Evolutionary conservation across 2,329 filamentous ascomycete species (phyloP).

Genomic region (Exophiala calicioides): DNA sequence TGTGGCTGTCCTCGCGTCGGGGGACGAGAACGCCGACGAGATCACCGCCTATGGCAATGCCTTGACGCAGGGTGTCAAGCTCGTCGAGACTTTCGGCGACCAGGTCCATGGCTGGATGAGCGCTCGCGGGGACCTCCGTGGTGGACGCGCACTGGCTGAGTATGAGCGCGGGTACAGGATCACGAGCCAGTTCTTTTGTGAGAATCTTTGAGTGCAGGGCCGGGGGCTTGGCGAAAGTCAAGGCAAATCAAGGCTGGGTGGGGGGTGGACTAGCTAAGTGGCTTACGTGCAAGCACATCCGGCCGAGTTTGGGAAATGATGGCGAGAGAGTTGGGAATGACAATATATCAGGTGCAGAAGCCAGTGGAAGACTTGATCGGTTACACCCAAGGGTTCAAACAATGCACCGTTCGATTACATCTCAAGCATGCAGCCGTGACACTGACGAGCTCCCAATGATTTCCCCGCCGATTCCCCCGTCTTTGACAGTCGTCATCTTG

Average conservation of each 20-base stretch:
- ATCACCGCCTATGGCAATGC: neutral
- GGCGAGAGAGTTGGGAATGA: no score
- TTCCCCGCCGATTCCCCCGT: slow-evolving; percentile 6
- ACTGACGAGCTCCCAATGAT: slow-evolving; percentile 3
- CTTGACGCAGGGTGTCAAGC: neutral
- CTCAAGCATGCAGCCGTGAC: slow-evolving; percentile 5
- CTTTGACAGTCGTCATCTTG: slow-evolving; percentile 2
- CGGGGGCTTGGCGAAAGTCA: no score
- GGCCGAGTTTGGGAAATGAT: no score
- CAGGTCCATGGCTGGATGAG: neutral
- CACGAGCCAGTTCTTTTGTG: no score
- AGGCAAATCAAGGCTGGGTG: no score
- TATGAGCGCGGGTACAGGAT: neutral
- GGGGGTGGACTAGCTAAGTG: no score
- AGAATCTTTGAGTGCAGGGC: no score
- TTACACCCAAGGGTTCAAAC: slow-evolving; percentile 3
- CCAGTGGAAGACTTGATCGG: slow-evolving; percentile 7
- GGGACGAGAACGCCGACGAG: neutral
- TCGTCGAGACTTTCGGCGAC: neutral
- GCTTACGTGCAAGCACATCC: no score
- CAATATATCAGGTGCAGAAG: slow-evolving; percentile 6
- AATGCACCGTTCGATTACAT: slow-evolving; percentile 1
- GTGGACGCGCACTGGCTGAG: neutral
- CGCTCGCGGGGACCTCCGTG: neutral
- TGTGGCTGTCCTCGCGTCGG: neutral